Percentiles rank a stretch among this genome's conserved stretches.
Evolutionary conservation across 148 eudicot genomes (phyloP).

Genomic region (Pharnaceum exiguum): DNA sequence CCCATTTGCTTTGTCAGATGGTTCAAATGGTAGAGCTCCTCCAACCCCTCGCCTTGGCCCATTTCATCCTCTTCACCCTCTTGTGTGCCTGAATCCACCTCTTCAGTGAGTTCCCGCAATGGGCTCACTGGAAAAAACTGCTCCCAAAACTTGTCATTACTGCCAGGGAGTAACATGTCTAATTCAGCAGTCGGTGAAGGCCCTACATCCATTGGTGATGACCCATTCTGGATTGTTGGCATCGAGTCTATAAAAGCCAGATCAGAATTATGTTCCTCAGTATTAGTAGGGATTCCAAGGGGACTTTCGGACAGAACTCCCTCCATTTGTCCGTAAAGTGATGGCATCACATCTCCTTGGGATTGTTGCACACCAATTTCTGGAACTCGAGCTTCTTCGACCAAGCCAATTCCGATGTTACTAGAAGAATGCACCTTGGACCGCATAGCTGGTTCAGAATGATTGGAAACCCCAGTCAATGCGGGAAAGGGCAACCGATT

Average conservation of each 20-base stretch:
- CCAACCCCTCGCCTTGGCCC: conserved; percentile 37
- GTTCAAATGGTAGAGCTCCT: conserved; percentile 36
- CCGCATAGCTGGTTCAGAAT: conserved; percentile 15
- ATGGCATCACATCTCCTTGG: conserved; percentile 21
- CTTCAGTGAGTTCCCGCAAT: conserved; percentile 38
- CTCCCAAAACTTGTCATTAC: conserved; percentile 82
- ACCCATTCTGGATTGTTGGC: conserved; percentile 28
- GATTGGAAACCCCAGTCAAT: conserved; percentile 23
- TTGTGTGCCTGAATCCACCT: conserved; percentile 30
- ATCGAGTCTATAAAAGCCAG: conserved; percentile 21
- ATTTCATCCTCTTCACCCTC: conserved; percentile 33
- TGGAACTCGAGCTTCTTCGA: conserved; percentile 22
- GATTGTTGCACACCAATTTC: conserved; percentile 18
- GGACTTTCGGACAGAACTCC: conserved; percentile 18
- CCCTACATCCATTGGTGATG: conserved; percentile 23
- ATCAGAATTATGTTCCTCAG: conserved; percentile 26
- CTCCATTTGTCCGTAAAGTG: conserved; percentile 22
- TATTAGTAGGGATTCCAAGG: conserved; percentile 21
- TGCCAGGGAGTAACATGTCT: conserved; percentile 57
- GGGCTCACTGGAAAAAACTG: conserved; percentile 64
- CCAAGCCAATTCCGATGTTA: conserved; percentile 9
- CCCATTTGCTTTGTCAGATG: conserved; percentile 72
- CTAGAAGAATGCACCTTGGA: conserved; percentile 29
- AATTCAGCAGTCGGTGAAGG: conserved; percentile 35
- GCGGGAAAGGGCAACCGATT: conserved; percentile 27